Base-by-base conservation (phyloP, 345 rosid genomes). In the Hibiscus trionum region DNA sequence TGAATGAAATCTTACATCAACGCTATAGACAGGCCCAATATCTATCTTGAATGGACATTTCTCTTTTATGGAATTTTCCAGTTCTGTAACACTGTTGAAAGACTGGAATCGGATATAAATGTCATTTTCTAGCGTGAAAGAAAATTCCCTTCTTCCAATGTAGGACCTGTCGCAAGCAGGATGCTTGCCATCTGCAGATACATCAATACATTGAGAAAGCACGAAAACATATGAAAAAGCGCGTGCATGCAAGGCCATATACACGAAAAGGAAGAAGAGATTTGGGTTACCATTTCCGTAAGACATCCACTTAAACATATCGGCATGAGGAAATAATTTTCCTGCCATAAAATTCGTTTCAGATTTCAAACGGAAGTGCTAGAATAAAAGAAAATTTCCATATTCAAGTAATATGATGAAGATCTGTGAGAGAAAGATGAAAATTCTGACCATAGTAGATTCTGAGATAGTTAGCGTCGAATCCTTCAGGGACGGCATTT, bases 41-140 rank as follows among this genome's bases (percentile, higher is more conserved):
- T 91, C 98, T 70, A 94, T 91, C 86, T 91, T 94, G 79, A 83
- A 80, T 0, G 97, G 98, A 53, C 84, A 90, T 46, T 82, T 83
- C 10, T 80, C 87, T 82, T 77, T 88, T 72, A 91, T 84, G 15
- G 92, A 71, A 35, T 66, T 82, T 73, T 94, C 96, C 79, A 94
- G 63, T 27, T 88, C 89, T 1, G 85, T 74, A 33, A 70, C 85
- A 61, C 74, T 83, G 77, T 86, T 84, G 82, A 90, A 90, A 42
- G 96, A 90, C 86, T 78, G 90, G 71, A 85, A 94, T 33, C 98
- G 87, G 74, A 88, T 55, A 75, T 86, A 87, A 75, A 85, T 82
- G 78, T 94, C 93, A 77, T 87, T 84, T 19, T 86, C 93, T 42
- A 94, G 84, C 0, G 97, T 94, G 79, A 88, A 91, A 2, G 98